phyloP scores from a whole-genome alignment of 345 rosid genomes.

The Eucalyptus decipiens region DNA sequence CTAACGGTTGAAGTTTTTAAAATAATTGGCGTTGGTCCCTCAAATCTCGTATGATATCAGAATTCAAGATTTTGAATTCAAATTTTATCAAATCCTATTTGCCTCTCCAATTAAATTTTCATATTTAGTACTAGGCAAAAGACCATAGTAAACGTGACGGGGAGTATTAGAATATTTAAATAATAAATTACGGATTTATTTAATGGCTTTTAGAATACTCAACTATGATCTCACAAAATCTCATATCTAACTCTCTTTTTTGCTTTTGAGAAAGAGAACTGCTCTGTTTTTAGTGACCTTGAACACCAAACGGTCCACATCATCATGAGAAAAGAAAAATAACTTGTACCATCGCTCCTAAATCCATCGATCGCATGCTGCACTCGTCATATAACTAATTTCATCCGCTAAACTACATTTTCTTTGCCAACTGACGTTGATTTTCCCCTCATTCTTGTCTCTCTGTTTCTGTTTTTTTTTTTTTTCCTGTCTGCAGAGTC shows the following conservation, averaged over 20 bases:
- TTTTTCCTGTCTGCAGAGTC: conserved; percentile 41
- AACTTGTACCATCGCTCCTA: not conserved
- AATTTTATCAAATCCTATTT: not conserved
- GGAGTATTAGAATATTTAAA: too few relatives aligned
- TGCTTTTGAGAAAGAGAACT: not conserved
- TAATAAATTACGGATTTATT: too few relatives aligned
- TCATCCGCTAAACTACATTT: not conserved
- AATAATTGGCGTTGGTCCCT: too few relatives aligned
- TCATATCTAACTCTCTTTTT: not conserved
- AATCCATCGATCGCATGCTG: not conserved
- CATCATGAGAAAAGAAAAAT: not conserved
- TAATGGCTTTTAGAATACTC: too few relatives aligned
- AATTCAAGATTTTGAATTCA: too few relatives aligned
- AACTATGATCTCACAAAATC: too few relatives aligned
- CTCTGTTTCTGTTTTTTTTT: not conserved
- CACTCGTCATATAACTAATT: not conserved
- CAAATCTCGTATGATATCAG: too few relatives aligned
- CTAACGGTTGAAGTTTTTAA: too few relatives aligned
- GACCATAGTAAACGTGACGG: too few relatives aligned
- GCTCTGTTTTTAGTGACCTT: not conserved
- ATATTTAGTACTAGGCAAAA: too few relatives aligned
- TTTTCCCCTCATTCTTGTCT: not conserved
- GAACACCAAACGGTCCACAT: not conserved
- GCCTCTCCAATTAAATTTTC: too few relatives aligned
- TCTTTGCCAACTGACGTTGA: not conserved